Evolutionary conservation across 257 asterid species (phyloP).

Genomic region (Knoxia roxburghii): DNA sequence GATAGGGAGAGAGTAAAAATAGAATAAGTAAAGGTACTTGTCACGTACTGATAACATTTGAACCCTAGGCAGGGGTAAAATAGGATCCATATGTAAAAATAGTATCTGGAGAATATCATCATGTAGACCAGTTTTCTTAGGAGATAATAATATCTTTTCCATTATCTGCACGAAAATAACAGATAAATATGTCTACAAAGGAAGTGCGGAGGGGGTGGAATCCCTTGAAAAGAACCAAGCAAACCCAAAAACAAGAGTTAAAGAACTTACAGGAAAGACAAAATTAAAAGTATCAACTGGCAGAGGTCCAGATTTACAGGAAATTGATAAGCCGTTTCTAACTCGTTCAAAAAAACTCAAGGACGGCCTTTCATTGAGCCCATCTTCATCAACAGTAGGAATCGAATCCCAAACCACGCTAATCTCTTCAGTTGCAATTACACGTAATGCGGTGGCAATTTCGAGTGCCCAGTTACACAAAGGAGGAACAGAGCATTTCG

Average conservation of each 20-base stretch:
- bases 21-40: conserved; percentile 6
- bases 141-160: conserved; percentile 76
- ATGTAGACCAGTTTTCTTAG: conserved; percentile 89
- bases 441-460: conserved; percentile 84
- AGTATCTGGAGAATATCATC: conserved; percentile 80
- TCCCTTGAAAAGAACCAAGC: background rate
- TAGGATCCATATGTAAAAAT: conserved; percentile 89
- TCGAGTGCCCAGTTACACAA: conserved; percentile 95
- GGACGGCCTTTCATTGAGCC: conserved; percentile 50
- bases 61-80: conserved; percentile 88
- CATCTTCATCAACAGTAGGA: conserved; percentile 60
- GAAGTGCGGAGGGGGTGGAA: background rate
- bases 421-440: conserved; percentile 58
- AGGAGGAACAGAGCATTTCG: conserved; percentile 78
- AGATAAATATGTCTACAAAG: conserved; percentile 3
- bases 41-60: conserved; percentile 84
- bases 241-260: conserved; percentile 9
- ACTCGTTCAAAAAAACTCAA: conserved; percentile 76
- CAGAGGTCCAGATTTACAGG: conserved; percentile 93
- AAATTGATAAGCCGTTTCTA: conserved; percentile 65
- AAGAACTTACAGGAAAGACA: conserved; percentile 73
- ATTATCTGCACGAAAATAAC: conserved; percentile 48
- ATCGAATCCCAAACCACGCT: conserved; percentile 58
- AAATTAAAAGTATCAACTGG: conserved; percentile 93
- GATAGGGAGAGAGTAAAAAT: background rate